These are phyloP conservation scores for Psilocybe cyanescens DNA, from an alignment of 768 basidiomycete genomes.

Conservation along the genomic window DNA sequence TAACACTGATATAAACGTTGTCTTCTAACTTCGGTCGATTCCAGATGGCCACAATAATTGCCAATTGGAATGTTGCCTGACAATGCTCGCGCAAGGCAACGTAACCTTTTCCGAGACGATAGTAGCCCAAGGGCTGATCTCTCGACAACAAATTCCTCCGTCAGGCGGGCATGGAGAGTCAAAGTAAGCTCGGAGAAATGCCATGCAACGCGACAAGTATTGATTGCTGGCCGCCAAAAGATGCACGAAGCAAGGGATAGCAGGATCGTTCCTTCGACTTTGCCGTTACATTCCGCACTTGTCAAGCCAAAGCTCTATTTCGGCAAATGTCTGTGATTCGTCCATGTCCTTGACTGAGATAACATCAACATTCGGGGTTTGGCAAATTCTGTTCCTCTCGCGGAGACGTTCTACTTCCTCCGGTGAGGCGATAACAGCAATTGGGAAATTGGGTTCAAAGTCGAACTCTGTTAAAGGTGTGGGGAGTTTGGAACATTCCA, in stretches of 20 bases:
- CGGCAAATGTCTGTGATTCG: slow-evolving; percentile 39
- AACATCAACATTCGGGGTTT: slow-evolving; percentile 37
- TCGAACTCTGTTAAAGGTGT: slow-evolving; percentile 52
- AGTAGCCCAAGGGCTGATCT: too few relatives aligned
- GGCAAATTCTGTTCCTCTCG: slow-evolving; percentile 43
- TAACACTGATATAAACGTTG: background rate
- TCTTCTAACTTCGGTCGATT: background rate
- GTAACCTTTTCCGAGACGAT: too few relatives aligned
- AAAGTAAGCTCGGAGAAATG: too few relatives aligned
- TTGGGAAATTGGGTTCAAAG: slow-evolving; percentile 66
- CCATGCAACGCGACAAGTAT: too few relatives aligned
- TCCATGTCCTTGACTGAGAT: slow-evolving; percentile 37
- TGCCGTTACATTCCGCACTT: slow-evolving; percentile 48
- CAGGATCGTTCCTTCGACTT: background rate
- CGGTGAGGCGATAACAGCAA: slow-evolving; percentile 49
- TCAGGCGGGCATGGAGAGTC: too few relatives aligned
- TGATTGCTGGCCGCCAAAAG: background rate
- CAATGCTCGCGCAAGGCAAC: too few relatives aligned
- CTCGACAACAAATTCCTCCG: too few relatives aligned
- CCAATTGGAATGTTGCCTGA: background rate
- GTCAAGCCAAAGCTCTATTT: slow-evolving; percentile 59
- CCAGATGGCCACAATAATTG: background rate
- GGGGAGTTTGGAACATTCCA: slow-evolving; percentile 31
- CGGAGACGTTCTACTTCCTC: slow-evolving; percentile 37
- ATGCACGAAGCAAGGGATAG: background rate